These are phyloP conservation scores for Solanum clarkiae DNA, from an alignment of 257 asterid genomes.

Conservation along the genomic window DNA sequence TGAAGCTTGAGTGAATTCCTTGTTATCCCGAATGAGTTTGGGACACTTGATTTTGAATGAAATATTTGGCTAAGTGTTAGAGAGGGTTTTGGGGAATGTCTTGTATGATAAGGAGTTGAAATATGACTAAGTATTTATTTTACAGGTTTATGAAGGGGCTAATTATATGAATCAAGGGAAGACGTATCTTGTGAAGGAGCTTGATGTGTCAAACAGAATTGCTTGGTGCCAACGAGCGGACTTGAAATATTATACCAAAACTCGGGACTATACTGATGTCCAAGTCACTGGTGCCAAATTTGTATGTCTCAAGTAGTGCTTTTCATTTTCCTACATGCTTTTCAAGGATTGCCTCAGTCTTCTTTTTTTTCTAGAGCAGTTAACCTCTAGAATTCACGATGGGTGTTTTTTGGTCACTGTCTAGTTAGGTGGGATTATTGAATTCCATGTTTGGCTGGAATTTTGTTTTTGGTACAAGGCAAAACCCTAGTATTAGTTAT, in stretches of 20 bases:
- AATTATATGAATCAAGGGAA: conserved; percentile 94
- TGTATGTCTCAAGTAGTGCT: conserved; percentile 29
- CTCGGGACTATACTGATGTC: conserved; percentile 82
- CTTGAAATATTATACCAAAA: conserved; percentile 77
- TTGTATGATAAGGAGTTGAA: too few relatives aligned
- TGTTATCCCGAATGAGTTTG: too few relatives aligned
- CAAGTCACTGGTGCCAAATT: conserved; percentile 58
- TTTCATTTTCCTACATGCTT: neutral
- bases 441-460: neutral
- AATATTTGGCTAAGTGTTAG: too few relatives aligned
- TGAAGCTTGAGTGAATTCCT: too few relatives aligned
- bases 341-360: neutral
- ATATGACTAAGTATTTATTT: neutral
- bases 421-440: neutral
- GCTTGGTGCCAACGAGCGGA: conserved; percentile 92
- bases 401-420: neutral
- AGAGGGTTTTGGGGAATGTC: too few relatives aligned
- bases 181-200: conserved; percentile 63
- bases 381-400: neutral
- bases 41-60: too few relatives aligned
- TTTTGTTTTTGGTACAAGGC: neutral
- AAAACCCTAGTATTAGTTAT: neutral
- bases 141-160: conserved; percentile 95
- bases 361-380: neutral
- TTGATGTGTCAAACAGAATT: conserved; percentile 69